Evolutionary conservation across 2,329 filamentous ascomycete species (phyloP), one percentile per base, ranked within the genome.

Genomic region (Magnaporthiopsis incrustans): DNA sequence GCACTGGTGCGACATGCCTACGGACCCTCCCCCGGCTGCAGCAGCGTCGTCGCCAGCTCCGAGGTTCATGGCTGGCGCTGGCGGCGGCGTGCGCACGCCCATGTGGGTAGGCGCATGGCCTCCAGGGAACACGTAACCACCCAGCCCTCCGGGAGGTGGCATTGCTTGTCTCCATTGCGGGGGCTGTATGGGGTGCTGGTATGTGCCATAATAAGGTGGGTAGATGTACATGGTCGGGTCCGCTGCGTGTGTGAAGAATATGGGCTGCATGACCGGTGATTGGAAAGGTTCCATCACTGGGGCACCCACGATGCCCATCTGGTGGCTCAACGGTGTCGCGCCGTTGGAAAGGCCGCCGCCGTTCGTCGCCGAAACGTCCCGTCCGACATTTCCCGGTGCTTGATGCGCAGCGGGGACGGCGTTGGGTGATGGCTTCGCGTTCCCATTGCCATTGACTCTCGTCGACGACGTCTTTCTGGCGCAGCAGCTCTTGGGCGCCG

Each of bases 141-240:
- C 59, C 14, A 67, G 22, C 44, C 44, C 44, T 53, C 44, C 44
- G 44, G 44, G 44, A 22, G 44, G 50, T 10, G 64, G 58, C 22
- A 70, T 63, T 4, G 63, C 58, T 2, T 62, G 59, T 14, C 66
- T 65, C 69, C 69, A 70, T 15, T 69, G 67, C n/a, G 66, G 64
- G 7, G 61, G 67, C 63, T 68, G 66, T 22, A 70, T 64, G 6
- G 69, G 69, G 7, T 67, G 65, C 14, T 66, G 32, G n/a, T 63
- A 63, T 2, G 69, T 70, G 35, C 68, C 69, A 25, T 66, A 68
- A 11, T 65, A 64, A 2, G 69, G 64, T 26, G 62, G 65, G 60
- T 66, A 60, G 11, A 25, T 69, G 60, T 68, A 69, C 22, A 65
- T 57, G 11, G 56, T 32, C 57, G 64, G 57, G 25, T 57, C 61